Base-by-base conservation (phyloP, 306 rosid species). In the Erythrophleum fordii region DNA sequence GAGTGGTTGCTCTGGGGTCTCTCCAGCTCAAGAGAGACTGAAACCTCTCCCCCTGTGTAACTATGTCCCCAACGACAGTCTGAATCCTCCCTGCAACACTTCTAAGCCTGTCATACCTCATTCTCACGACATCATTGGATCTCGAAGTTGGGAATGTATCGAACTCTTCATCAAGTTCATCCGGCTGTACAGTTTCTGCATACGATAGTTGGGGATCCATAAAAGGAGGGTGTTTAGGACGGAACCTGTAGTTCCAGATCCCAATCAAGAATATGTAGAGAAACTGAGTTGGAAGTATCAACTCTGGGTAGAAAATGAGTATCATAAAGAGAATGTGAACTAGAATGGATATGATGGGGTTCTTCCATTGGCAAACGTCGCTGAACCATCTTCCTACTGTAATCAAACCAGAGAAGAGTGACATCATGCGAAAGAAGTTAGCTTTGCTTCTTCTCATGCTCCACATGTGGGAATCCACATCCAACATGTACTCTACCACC, bases 371-470 rank as follows among this genome's bases (percentile, higher is more conserved):
- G 77, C 96, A 92, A 5, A 94, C 94, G 78, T 94, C 96, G 8
- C 44, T 68, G 37, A 92, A 79, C 98, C 98, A 92, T 77, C 81
- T 69, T 29, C 87, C 79, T 68, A 89, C 64, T 8, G 89, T 85
- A 52, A 90, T 80, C 77, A 88, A 12, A 18, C 88, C 80, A 0
- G 98, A 89, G 46, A 92, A 76, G 61, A 94, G 85, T 0, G 98
- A 89, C 94, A 92, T 90, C 48, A 92, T 84, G 11, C 97, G 90
- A n/a, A 90, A 92, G 89, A 94, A 94, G 85, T 94, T 94, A 17
- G 93, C 96, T 80, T 92, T 94, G 89, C 98, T 94, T 84, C 92
- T 88, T 77, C 98, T 89, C 94, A 94, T 94, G 79, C 98, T 94
- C 98, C 98, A 92, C 83, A 92, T 58, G 29, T 89, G 92, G 11